phyloP scores from a whole-genome alignment of 2,329 filamentous ascomycete species.

The Sporothrix pallida region DNA sequence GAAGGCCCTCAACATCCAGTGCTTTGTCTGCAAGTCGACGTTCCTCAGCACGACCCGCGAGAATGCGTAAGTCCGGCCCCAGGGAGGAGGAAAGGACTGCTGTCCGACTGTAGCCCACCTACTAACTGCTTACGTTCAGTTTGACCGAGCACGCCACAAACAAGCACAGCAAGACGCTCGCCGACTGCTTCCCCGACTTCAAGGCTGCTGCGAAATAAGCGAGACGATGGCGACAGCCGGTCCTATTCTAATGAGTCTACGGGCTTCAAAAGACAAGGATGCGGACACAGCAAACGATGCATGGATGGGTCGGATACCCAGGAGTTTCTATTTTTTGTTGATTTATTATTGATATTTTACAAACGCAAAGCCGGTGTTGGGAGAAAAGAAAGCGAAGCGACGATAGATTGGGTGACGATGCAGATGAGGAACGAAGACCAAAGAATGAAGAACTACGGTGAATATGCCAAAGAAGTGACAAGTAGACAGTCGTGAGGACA shows the following conservation, averaged over 20 bases:
- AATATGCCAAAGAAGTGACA: too few species aligned
- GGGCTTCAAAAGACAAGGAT: background rate
- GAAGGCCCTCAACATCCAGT: conserved; percentile 77
- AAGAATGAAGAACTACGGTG: background rate
- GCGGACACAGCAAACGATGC: background rate
- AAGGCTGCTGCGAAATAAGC: conserved; percentile 38
- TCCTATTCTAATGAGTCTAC: background rate
- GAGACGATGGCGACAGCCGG: background rate
- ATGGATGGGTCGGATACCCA: conserved; percentile 29
- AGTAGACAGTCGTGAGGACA: too few species aligned
- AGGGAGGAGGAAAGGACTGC: background rate
- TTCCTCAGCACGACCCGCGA: conserved; percentile 79
- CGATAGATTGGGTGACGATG: background rate
- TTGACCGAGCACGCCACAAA: conserved; percentile 74
- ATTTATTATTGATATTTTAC: background rate
- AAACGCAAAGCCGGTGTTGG: conserved; percentile 18
- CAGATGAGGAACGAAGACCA: background rate
- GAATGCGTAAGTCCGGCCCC: conserved; percentile 61
- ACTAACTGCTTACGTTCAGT: conserved; percentile 46
- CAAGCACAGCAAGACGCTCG: conserved; percentile 75
- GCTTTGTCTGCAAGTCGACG: conserved; percentile 75
- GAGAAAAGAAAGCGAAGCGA: background rate
- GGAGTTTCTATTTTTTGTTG: conserved; percentile 28
- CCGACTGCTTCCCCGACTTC: conserved; percentile 71
- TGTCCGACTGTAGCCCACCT: background rate